A percentile compares a stretch with the other conserved stretches of the same genome.
Evolutionary conservation across 139 green algal species (phyloP).

Genomic region (Yamagishiella unicocca): DNA sequence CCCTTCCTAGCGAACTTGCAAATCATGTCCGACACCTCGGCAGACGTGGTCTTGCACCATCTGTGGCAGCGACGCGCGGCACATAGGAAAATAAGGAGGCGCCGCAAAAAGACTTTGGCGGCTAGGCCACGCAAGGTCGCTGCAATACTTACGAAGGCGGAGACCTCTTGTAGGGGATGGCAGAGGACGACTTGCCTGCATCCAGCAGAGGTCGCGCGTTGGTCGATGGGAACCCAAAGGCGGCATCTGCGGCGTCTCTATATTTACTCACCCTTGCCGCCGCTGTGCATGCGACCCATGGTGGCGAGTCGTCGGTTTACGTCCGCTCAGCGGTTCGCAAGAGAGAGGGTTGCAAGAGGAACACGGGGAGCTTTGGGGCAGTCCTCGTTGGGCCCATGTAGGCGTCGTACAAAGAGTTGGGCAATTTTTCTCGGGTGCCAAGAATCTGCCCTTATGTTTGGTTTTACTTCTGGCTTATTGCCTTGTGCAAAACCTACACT

Average conservation of each 20-base stretch:
- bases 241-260: neutral
- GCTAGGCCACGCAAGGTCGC: conserved; percentile 74
- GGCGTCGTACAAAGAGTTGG: neutral
- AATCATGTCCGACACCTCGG: conserved; percentile 90
- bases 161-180: conserved; percentile 96
- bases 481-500: neutral
- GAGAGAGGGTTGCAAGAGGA: no score
- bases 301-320: conserved; percentile 52
- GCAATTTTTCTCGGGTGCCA: neutral
- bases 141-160: conserved; percentile 86
- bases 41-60: conserved; percentile 70
- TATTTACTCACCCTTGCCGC: conserved; percentile 76
- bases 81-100: neutral
- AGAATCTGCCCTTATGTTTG: no score
- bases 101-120: conserved; percentile 44
- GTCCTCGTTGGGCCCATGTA: neutral
- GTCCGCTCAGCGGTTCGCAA: conserved; percentile 35
- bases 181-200: conserved; percentile 73
- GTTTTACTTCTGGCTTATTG: no score
- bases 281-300: conserved; percentile 97
- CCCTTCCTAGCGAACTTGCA: conserved; percentile 99
- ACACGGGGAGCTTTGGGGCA: neutral
- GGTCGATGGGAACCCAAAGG: neutral
- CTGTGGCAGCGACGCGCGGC: neutral
- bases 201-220: neutral